Evolutionary conservation across 2,329 filamentous ascomycete species (phyloP), one percentile per base, ranked within the genome.

Genomic region (Aspergillus fischeri): DNA sequence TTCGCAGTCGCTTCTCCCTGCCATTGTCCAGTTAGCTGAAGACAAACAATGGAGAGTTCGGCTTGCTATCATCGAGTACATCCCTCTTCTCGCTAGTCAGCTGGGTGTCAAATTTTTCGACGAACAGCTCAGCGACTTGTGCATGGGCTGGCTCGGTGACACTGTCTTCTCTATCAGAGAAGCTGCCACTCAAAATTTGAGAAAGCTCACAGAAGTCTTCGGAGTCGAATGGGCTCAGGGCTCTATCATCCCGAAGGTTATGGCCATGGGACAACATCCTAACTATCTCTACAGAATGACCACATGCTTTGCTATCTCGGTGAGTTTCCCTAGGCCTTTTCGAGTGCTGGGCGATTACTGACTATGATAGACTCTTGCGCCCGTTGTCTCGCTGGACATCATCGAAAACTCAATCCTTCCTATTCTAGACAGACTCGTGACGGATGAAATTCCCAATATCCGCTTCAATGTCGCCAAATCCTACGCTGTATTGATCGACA

Each of bases 201-300:
- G 96, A 84, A 97, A 97, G 83, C 83, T 99, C 60, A 97, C 94
- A 7, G 94, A 99, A 76, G 94, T 99, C 0, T 99, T 99, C 72
- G 94, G 94, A 50, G 92, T 97, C 17, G 92, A 96, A 63, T 99
- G 94, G 94, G 93, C 94, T 47, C 95, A 89, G 75, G 90, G 92
- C 73, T 92, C 92, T 49, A 99, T 99, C 70, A 96, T 99, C 67
- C 94, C 94, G 59, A 97, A 97, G 81, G 94, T 99, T 63, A 94
- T 96, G 84, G 90, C 90, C 41, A 97, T 99, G 94, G 94, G 94
- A 59, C 90, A 91, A 72, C 94, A 99, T 75, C 91, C 93, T 60
- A 99, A 99, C 80, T 99, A 99, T 75, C 88, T 99, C 53, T 99
- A 99, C 83, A 86, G 94, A 74, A 99, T 99, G 94, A 99, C 94